These are phyloP conservation scores for Eutrema yunnanense DNA, from an alignment of 345 rosid species.

Conservation along the genomic window DNA sequence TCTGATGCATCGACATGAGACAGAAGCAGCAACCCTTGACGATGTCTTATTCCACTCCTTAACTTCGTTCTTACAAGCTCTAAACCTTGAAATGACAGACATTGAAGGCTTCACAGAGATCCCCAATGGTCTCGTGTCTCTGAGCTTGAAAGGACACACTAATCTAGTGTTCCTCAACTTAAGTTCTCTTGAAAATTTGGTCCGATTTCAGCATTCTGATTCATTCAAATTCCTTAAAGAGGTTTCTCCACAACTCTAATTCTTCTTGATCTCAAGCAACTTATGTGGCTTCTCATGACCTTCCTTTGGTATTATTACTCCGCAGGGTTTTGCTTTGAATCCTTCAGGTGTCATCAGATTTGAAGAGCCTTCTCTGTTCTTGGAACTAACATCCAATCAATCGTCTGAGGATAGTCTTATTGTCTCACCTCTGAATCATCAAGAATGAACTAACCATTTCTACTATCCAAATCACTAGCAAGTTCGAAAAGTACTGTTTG, in stretches of 20 bases:
- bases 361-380: background rate
- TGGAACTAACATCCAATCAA: background rate
- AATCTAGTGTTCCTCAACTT: slow-evolving; percentile 5
- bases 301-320: background rate
- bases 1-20: background rate
- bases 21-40: background rate
- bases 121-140: background rate
- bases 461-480: background rate
- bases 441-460: background rate
- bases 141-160: background rate
- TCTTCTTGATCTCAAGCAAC: background rate
- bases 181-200: background rate
- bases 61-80: background rate
- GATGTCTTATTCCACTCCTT: background rate
- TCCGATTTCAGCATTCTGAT: background rate
- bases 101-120: background rate
- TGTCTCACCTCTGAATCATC: background rate
- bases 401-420: background rate
- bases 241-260: background rate
- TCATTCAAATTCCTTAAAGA: background rate
- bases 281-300: background rate
- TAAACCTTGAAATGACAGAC: background rate
- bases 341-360: background rate
- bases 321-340: background rate
- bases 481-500: background rate